These are phyloP conservation scores for Aspergillus asperescens DNA, from an alignment of 495 filamentous ascomycete genomes.

Conservation along the genomic window DNA sequence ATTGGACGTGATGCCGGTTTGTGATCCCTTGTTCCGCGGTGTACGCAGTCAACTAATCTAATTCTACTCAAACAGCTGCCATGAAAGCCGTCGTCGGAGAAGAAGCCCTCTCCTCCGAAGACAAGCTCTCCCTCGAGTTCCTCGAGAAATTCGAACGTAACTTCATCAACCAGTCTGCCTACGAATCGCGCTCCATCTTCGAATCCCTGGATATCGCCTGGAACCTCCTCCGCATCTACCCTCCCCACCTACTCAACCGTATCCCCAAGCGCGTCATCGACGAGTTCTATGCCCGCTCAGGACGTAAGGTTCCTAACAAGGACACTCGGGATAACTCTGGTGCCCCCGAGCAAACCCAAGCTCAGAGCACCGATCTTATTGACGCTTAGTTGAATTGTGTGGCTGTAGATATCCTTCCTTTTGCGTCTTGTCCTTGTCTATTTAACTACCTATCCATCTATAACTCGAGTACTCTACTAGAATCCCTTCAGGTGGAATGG, in stretches of 20 bases:
- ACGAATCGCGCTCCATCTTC: constrained; percentile 82
- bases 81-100: constrained; percentile 99
- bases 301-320: constrained; percentile 50
- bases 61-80: constrained; percentile 49
- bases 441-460: not conserved
- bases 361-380: constrained; percentile 54
- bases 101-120: constrained; percentile 89
- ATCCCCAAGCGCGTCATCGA: constrained; percentile 91
- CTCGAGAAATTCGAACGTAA: constrained; percentile 93
- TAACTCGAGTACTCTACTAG: not conserved
- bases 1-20: constrained; percentile 87
- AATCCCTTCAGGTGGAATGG: too few species aligned
- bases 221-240: constrained; percentile 92
- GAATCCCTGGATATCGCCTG: constrained; percentile 94
- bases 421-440: not conserved
- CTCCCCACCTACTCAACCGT: constrained; percentile 94
- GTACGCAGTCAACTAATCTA: not conserved
- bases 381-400: constrained; percentile 30
- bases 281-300: constrained; percentile 81
- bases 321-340: constrained; percentile 69
- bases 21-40: constrained; percentile 11
- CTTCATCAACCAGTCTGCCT: constrained; percentile 88
- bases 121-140: constrained; percentile 97
- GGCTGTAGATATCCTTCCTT: not conserved
- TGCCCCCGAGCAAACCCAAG: constrained; percentile 48